phyloP scores from a whole-genome alignment of 1,284 basidiomycete species.

The Malassezia nana region DNA sequence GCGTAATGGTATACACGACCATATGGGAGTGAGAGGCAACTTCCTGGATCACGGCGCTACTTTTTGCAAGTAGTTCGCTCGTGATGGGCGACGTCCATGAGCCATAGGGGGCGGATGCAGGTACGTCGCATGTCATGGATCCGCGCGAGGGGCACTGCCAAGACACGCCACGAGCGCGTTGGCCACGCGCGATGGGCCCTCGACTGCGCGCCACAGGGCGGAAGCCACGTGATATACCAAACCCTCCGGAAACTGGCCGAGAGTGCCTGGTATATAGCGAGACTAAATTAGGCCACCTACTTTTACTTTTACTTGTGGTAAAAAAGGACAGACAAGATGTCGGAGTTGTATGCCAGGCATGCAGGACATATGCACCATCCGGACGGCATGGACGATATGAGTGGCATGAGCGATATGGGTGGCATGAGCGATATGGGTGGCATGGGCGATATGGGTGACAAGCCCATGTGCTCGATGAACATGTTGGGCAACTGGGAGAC shows the following conservation, averaged over 20 bases:
- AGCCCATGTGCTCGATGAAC: neutral
- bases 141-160: neutral
- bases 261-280: neutral
- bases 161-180: neutral
- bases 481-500: slow-evolving; percentile 16
- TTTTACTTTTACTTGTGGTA: neutral
- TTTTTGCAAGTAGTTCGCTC: slow-evolving; percentile 54
- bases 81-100: slow-evolving; percentile 56
- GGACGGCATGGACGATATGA: neutral
- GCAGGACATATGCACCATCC: neutral
- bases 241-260: slow-evolving; percentile 4
- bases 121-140: neutral
- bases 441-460: slow-evolving; percentile 1
- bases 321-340: neutral
- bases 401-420: slow-evolving; percentile 2
- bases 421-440: slow-evolving; percentile 11
- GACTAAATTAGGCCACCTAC: neutral
- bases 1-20: slow-evolving; percentile 15
- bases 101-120: slow-evolving; percentile 31
- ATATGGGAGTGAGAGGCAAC: neutral
- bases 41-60: slow-evolving; percentile 37
- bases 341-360: neutral
- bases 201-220: neutral
- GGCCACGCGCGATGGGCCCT: no score
- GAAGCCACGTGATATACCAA: neutral